Base-by-base conservation (phyloP, 371 early-diverging fungal species). In the Chytridium lagenaria region DNA sequence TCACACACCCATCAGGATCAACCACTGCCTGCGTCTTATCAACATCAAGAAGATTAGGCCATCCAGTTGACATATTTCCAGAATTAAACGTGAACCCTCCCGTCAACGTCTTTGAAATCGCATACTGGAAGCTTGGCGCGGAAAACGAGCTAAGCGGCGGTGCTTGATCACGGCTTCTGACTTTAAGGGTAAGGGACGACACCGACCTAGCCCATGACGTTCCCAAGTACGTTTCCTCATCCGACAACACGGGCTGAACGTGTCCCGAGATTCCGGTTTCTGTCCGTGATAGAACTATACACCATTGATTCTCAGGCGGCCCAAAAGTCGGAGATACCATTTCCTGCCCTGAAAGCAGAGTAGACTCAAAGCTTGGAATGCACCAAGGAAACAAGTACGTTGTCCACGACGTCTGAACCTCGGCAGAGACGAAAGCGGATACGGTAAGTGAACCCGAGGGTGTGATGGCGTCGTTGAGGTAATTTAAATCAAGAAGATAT, bases 31-130 rank as follows among this genome's bases (percentile, higher is more conserved):
- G 50, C n/a, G 76, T 22, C 26, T 55, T 38, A 34, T 33, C 52
- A 16, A 76, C 31, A 1, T 57, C 71, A 19, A 78, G n/a, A 50
- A 81, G 33, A 23, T 69, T 68, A 22, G 74, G 51, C 81, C 81
- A 81, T 16, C 81, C 81, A n/a, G 70, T 75, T 51, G 52, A 61
- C 44, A 70, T 31, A 34, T 49, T 65, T 16, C 23, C 23, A 10
- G 38, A 37, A 36, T 37, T 44, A 65, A 80, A 84, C 1, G 69
- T 51, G 63, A 66, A 81, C 2, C 81, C 84, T 15, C 84, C 84
- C 3, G 84, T 80, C 1, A 81, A 44, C 26, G 76, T 78, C 50
- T 81, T 81, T 7, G 77, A 50, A 38, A 49, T 55, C 3, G 65
- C 12, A 34, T 61, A 61, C 19, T 37, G 30, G 5, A 26, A 5